Conservation (phyloP, 1,284 basidiomycete genomes). For the Anthracocystis walkeri region DNA sequence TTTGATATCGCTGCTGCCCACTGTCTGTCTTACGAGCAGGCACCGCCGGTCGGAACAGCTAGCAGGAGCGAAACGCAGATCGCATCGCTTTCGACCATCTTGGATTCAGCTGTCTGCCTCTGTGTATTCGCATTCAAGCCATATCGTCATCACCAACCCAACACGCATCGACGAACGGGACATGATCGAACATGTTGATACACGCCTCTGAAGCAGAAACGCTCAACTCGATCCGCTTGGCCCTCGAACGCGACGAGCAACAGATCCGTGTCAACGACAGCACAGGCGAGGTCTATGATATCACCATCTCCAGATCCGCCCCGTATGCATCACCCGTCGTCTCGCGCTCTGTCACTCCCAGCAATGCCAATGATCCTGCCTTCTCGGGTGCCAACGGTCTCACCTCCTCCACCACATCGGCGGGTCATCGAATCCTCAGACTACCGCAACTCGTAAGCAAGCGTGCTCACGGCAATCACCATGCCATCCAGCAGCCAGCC, state of each 20-base stretch:
- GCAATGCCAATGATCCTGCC: slow-evolving; percentile 36
- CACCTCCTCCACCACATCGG: slow-evolving; percentile 22
- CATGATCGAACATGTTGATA: slow-evolving; percentile 48
- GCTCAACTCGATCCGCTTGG: slow-evolving; percentile 57
- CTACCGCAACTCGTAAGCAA: slow-evolving; percentile 62
- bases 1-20: neutral
- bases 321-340: slow-evolving; percentile 64
- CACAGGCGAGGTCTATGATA: slow-evolving; percentile 63
- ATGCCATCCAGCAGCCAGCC: slow-evolving; percentile 18
- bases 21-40: neutral
- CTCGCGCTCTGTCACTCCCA: slow-evolving; percentile 47
- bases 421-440: slow-evolving; percentile 51
- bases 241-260: slow-evolving; percentile 62
- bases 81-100: neutral
- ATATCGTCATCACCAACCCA: neutral
- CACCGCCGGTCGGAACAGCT: neutral
- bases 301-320: slow-evolving; percentile 61
- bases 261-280: slow-evolving; percentile 62
- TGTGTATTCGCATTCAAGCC: neutral
- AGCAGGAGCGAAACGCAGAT: neutral
- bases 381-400: slow-evolving; percentile 20
- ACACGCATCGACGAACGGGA: neutral
- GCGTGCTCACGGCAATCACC: slow-evolving; percentile 33
- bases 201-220: slow-evolving; percentile 57
- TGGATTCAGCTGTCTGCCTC: neutral